Evolutionary conservation across 179 eudicot species (phyloP), one percentile per base, ranked within the genome.

Genomic region (Gypsophila paniculata): DNA sequence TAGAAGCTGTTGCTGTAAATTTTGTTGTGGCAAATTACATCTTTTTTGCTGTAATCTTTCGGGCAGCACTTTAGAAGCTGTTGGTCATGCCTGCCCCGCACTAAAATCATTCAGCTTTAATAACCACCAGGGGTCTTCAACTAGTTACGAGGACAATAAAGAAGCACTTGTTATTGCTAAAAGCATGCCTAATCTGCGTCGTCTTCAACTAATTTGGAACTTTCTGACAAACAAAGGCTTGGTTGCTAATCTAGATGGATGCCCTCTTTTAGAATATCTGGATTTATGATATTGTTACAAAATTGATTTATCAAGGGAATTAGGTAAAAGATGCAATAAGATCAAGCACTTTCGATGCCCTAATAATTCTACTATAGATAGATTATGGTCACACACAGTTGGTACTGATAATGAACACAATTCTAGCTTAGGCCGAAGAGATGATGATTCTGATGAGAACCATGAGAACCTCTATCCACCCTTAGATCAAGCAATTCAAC

Each of bases 161-260:
- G 80, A 80, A 14, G 88, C 87, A 0, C 46, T 78, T 29, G 86
- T 85, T 68, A 75, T 88, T 66, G 83, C 83, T 15, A 73, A 55
- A 73, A 78, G 62, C 76, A 88, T 88, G 90, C 87, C 88, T 69
- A 70, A 72, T 34, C 67, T 88, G 57, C 76, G 59, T 46, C 78
- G 82, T 55, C 87, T 88, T 69, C 81, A 76, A 25, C 84, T 88
- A 25, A 73, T 80, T 17, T 87, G 87, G 70, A 83, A 80, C 65
- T 26, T 12, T 52, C 72, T 88, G 87, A 83, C 85, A 44, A 86
- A 80, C 49, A 72, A 74, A 26, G 93, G 88, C 10, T 72, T 88
- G 72, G 61, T 76, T 67, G 90, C 90, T 44, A 82, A 85, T 72
- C 79, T 86, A 11, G 71, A 78, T 22, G 74, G 77, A 19, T 88